phyloP scores from a whole-genome alignment of 202 grass and related monocot genomes.

The Elaeis oleifera region DNA sequence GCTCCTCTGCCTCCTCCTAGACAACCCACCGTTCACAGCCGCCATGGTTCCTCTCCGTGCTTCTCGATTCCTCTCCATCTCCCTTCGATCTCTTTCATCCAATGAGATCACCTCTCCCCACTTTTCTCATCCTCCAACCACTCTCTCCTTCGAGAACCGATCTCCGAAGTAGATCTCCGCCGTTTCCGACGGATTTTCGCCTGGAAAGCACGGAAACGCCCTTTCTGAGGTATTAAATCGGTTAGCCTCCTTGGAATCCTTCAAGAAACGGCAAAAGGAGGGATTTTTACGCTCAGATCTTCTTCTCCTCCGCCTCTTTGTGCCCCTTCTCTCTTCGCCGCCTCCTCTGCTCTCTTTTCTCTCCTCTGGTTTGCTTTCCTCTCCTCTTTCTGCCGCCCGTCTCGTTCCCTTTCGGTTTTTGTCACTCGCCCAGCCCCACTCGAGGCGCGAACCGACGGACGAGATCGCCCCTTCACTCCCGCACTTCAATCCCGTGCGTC shows the following conservation, averaged over 20 bases:
- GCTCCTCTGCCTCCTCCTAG: slow-evolving; percentile 34
- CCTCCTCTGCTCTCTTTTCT: slow-evolving; percentile 18
- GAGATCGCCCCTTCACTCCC: slow-evolving; percentile 11
- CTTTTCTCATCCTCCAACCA: neutral
- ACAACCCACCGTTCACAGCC: slow-evolving; percentile 42
- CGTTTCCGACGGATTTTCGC: neutral
- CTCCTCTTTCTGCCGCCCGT: slow-evolving; percentile 39
- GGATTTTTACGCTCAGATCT: slow-evolving; percentile 14
- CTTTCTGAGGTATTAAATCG: neutral
- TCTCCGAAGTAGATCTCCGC: no score
- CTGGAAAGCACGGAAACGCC: neutral
- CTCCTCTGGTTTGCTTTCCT: slow-evolving; percentile 49
- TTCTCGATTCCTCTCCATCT: slow-evolving; percentile 75
- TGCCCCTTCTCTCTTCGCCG: slow-evolving; percentile 1
- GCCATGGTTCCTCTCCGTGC: slow-evolving; percentile 38
- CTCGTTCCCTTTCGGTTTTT: slow-evolving; percentile 33
- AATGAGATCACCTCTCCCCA: slow-evolving; percentile 9
- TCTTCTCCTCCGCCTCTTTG: neutral
- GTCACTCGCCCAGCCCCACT: slow-evolving; percentile 14
- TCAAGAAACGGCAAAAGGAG: neutral
- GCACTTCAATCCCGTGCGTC: slow-evolving; percentile 12
- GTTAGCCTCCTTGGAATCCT: neutral
- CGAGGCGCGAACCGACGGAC: slow-evolving; percentile 32
- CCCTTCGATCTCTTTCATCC: slow-evolving; percentile 54
- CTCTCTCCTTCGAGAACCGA: slow-evolving; percentile 32